These are phyloP conservation scores for Actinomucor elegans DNA, from an alignment of 371 early-diverging fungal species.

Conservation along the genomic window DNA sequence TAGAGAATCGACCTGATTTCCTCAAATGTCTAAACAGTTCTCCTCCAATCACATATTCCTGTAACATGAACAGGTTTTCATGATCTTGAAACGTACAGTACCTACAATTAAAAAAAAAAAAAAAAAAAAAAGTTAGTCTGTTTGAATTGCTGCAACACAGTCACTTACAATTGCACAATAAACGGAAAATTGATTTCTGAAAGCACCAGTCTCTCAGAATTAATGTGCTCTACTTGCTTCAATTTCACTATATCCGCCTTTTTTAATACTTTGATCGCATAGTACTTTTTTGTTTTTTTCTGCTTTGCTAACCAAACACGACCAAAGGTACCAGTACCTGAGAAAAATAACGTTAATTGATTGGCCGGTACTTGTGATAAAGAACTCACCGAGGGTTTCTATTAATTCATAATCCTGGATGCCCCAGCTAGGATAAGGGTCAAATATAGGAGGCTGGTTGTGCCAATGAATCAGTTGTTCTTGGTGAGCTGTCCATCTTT, in stretches of 20 bases:
- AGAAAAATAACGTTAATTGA: no score
- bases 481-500: conserved; percentile 24
- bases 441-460: conserved; percentile 36
- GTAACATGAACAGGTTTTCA: conserved; percentile 87
- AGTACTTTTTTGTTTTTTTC: conserved; percentile 59
- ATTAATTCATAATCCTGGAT: conserved; percentile 60
- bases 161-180: conserved; percentile 86
- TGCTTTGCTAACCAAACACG: conserved; percentile 85
- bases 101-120: conserved; percentile 26
- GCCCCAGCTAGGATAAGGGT: conserved; percentile 18
- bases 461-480: conserved; percentile 37
- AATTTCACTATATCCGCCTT: conserved; percentile 90
- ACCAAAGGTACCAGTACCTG: conserved; percentile 96
- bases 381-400: conserved; percentile 66
- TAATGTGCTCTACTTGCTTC: conserved; percentile 97
- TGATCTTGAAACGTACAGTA: conserved; percentile 92
- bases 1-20: conserved; percentile 69
- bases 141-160: no score
- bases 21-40: conserved; percentile 74
- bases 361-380: no score
- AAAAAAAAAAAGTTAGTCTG: no score
- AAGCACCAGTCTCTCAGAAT: conserved; percentile 93
- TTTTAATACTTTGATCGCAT: conserved; percentile 93
- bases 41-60: conserved; percentile 97
- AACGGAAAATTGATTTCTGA: conserved; percentile 90